Base-by-base conservation (phyloP, 257 asterid species). In the Pogostemon cablin region DNA sequence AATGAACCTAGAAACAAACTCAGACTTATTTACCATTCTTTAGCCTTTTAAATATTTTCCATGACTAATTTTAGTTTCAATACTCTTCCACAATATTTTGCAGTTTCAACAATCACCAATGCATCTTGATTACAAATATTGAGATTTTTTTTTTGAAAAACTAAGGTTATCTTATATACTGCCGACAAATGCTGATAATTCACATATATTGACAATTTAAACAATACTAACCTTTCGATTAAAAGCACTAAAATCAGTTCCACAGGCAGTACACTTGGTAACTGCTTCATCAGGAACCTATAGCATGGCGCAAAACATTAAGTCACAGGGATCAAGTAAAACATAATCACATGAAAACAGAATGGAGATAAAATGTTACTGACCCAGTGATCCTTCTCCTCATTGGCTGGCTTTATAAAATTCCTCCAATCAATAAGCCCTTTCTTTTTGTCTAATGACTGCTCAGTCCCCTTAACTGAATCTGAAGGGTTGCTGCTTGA, bases 311-410 rank as follows among this genome's bases (percentile, higher is more conserved):
- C 15, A 34, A 61, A 71, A 77, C 55, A 71, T 59, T 43, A 53
- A 43, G 47, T 32, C 37, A 42, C 49, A 66, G 37, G 61, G 48
- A 56, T 35, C 60, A 56, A 49, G 44, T 1, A 61, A 20, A 66
- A 59, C 6, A 17, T 9, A 44, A 34, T 43, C 39, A 12, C 11
- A 50, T 9, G 60, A 34, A 15, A 46, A 49, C 47, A 35, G 64
- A 75, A 49, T 64, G 15, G 49, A 75, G 38, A 68, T 61, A 6
- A 25, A 55, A 66, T 55, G 58, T 52, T 50, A 25, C 72, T 75
- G 75, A 92, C 98, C 98, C 98, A 92, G 91, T 90, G 96, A 79
- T 88, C 93, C 83, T 90, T 92, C 88, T 92, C 98, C 75, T 78
- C 91, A 74, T 83, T 84, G 46, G 70, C 83, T 39, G 95, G 91